Evolutionary conservation across 108 stramenopile genomes (phyloP).

Genomic region (Fistulifera solaris): DNA sequence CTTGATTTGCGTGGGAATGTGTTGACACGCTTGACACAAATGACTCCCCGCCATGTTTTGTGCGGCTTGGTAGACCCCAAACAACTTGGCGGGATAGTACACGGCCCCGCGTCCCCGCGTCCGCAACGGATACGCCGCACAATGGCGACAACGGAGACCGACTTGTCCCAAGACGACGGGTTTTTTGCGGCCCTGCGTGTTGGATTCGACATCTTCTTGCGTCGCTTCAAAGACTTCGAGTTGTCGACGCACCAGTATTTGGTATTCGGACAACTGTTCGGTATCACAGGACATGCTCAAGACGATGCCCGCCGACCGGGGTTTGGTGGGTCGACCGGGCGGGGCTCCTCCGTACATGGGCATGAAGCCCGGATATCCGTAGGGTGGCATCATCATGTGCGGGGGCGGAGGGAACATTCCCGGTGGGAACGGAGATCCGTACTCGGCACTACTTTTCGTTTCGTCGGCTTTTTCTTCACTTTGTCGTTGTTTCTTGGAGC

Average conservation of each 20-base stretch:
- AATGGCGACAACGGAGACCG: conserved; percentile 53
- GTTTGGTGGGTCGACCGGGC: not conserved
- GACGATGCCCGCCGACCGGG: not conserved
- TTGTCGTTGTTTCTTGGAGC: no score
- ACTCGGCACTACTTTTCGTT: no score
- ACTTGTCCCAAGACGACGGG: conserved; percentile 37
- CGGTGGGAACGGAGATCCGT: no score
- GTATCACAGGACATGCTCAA: conserved; percentile 26
- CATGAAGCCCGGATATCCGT: not conserved
- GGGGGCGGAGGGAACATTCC: not conserved
- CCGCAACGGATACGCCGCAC: conserved; percentile 21
- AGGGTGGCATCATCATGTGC: not conserved
- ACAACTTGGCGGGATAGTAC: conserved; percentile 41
- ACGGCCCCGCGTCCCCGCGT: conserved; percentile 40
- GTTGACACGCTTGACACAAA: conserved; percentile 19
- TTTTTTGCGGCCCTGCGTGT: conserved; percentile 44
- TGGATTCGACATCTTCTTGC: conserved; percentile 27
- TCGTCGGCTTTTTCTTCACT: no score
- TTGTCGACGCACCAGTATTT: conserved; percentile 33
- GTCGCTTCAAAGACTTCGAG: conserved; percentile 47
- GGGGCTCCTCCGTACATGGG: not conserved
- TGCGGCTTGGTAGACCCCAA: conserved; percentile 42
- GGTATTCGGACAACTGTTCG: conserved; percentile 18
- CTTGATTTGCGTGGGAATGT: conserved; percentile 14
- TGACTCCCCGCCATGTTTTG: conserved; percentile 39